Evolutionary conservation across 805 yeast species (phyloP).

Genomic region (Yamadazyma philogaea): DNA sequence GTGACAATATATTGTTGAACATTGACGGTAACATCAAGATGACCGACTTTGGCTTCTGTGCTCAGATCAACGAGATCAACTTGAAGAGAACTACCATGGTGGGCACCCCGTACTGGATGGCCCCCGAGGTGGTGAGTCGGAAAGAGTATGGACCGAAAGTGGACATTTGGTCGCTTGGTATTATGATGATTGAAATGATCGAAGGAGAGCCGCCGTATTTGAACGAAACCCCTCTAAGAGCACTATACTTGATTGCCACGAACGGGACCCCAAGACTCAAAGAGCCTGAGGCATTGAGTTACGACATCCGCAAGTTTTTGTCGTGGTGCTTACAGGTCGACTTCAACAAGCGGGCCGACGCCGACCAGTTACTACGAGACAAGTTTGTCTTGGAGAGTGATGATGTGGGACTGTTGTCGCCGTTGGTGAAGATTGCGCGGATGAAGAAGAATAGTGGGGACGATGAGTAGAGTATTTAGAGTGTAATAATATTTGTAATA

Average conservation of each 20-base stretch:
- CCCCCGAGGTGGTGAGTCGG: constrained; percentile 95
- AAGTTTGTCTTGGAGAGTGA: constrained; percentile 63
- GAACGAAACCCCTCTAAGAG: constrained; percentile 93
- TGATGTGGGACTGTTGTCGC: constrained; percentile 59
- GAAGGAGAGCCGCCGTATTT: constrained; percentile 99
- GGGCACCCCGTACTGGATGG: constrained; percentile 99
- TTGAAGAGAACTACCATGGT: constrained; percentile 96
- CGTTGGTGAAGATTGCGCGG: constrained; percentile 70
- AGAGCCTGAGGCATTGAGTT: constrained; percentile 77
- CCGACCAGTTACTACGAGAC: constrained; percentile 66
- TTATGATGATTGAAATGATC: constrained; percentile 97
- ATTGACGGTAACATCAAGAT: constrained; percentile 85
- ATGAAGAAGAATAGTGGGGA: constrained; percentile 51
- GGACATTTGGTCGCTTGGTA: constrained; percentile 97
- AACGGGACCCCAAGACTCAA: constrained; percentile 94
- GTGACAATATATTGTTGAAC: constrained; percentile 85
- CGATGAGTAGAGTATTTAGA: constrained; percentile 1
- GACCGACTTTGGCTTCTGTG: constrained; percentile 97
- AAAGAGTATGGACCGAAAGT: constrained; percentile 96
- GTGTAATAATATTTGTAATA: constrained; percentile 2
- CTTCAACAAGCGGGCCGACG: constrained; percentile 75
- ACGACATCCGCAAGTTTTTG: constrained; percentile 64
- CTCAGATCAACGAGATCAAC: constrained; percentile 59
- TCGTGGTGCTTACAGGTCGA: constrained; percentile 79
- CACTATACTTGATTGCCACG: constrained; percentile 89